These are phyloP conservation scores for Vaccinium darrowii DNA, from an alignment of 148 eudicot genomes.

Conservation along the genomic window DNA sequence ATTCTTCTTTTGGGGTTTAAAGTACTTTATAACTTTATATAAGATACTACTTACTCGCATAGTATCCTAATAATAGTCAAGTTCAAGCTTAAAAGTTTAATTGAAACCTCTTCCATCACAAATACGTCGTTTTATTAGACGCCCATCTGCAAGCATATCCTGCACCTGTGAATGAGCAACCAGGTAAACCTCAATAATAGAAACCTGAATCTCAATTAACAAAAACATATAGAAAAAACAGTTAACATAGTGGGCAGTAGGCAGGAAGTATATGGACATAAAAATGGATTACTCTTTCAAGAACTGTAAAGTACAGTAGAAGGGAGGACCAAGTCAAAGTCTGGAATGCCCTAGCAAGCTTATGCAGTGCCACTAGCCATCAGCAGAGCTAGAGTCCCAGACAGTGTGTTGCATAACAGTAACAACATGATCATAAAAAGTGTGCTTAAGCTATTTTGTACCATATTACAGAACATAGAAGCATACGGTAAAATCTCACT, in stretches of 20 bases:
- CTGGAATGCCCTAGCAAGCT: background rate
- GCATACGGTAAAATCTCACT: background rate
- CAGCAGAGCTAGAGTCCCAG: background rate
- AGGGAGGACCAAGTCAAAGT: background rate
- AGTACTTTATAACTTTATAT: background rate
- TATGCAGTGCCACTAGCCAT: background rate
- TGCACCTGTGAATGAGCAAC: constrained; percentile 58
- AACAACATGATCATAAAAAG: background rate
- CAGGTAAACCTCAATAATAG: constrained; percentile 7
- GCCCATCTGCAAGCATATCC: constrained; percentile 90
- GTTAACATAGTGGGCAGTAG: background rate
- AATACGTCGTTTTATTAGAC: too few relatives aligned
- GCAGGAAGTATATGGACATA: constrained; percentile 1
- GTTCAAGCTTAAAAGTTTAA: background rate
- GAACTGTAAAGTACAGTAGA: background rate
- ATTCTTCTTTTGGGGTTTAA: background rate
- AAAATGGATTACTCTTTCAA: background rate
- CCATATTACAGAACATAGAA: background rate
- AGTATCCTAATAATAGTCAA: background rate
- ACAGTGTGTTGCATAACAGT: background rate
- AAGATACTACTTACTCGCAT: background rate
- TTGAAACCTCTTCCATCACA: too few relatives aligned
- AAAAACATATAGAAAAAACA: background rate
- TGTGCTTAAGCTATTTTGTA: background rate
- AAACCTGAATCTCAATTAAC: background rate